Evolutionary conservation across 2,329 filamentous ascomycete genomes (phyloP).

Genomic region (Periconia sp.): DNA sequence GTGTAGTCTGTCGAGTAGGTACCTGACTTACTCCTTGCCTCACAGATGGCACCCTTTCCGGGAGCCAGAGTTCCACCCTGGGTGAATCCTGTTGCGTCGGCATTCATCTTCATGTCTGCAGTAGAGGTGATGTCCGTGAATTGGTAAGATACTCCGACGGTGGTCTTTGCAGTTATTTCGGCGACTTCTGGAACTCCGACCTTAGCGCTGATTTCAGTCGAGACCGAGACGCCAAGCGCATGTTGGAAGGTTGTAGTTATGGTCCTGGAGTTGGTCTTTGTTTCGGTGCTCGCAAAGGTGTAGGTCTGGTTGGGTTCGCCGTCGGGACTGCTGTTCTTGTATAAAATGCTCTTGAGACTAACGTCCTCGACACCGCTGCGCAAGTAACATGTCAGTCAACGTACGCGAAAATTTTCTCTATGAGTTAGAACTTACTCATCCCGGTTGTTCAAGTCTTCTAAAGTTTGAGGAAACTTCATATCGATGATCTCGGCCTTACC

Average conservation of each 20-base stretch:
- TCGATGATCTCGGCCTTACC: slow-evolving; percentile 1
- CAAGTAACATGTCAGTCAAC: background rate
- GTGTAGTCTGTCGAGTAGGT: background rate
- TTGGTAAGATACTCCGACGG: background rate
- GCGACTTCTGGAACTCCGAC: background rate
- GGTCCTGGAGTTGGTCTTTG: background rate
- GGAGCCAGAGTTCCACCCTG: background rate
- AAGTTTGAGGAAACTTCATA: slow-evolving; percentile 2
- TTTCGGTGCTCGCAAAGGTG: background rate
- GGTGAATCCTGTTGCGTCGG: background rate
- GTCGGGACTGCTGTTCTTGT: background rate
- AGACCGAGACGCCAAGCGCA: background rate
- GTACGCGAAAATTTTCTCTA: background rate
- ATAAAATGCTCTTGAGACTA: background rate
- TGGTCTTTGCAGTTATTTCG: background rate
- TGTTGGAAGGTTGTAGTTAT: background rate
- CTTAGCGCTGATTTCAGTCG: background rate
- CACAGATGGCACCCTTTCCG: background rate
- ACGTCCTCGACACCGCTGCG: background rate
- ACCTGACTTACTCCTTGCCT: background rate
- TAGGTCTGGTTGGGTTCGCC: background rate
- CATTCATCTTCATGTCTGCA: background rate
- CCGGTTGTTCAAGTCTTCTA: slow-evolving; percentile 1
- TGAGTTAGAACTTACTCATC: background rate
- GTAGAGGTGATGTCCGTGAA: background rate